Evolutionary conservation across 2,329 filamentous ascomycete genomes (phyloP), one percentile per base, ranked within the genome.

Genomic region (Alternaria longipes): DNA sequence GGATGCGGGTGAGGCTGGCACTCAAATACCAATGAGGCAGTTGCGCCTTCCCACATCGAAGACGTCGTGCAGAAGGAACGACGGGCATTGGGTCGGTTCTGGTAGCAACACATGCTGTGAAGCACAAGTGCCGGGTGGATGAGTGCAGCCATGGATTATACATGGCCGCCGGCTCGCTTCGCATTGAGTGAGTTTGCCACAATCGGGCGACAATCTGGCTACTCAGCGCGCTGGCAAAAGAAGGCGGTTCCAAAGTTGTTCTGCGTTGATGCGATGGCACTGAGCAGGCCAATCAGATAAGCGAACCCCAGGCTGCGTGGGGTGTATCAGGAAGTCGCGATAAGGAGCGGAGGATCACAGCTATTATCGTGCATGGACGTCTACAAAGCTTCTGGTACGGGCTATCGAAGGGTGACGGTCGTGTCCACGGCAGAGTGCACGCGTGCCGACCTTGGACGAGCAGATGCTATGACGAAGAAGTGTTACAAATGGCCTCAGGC

Each of bases 311-410:
- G 34, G 40, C 44, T 41, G 63, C 70, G 70, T 72, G 70, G 70
- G 68, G 68, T 68, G 59, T 56, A 60, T 66, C 66, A 60, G 54
- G 56, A 61, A 50, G 52, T 52, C 18, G 66, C 65, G 70, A 72
- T 72, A 72, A 72, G 70, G 57, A 60, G 54, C 49, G 22, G 46
- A 26, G 32, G 45, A 51, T 54, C 50, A 51, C 51, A 18, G 16
- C n/a, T 53, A 6, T 14, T 26, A 40, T 51, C 44, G 41, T n/a
- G 26, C 28, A 11, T 20, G 44, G 50, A 50, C 52, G 41, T 50
- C 45, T 49, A 2, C 36, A 28, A 6, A 34, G 45, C n/a, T 12
- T 22, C 28, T 32, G 45, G n/a, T 49, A 49, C 28, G 28, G 45
- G 28, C 30, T 40, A 11, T 9, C 8, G n/a, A 26, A 14, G 32